phyloP scores from a whole-genome alignment of 805 yeast species.

The Candida dendrica region DNA sequence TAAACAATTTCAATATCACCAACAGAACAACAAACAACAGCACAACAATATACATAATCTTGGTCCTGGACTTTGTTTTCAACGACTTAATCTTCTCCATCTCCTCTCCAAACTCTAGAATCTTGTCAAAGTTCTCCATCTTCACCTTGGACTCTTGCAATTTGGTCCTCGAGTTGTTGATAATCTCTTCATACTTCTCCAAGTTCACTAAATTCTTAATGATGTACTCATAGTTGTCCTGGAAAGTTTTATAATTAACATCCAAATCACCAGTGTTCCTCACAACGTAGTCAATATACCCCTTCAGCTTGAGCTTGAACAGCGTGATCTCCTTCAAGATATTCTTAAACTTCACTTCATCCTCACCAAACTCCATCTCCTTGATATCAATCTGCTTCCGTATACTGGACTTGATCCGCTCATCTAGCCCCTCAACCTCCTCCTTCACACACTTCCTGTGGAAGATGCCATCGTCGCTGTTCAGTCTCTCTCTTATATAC shows the following conservation, averaged over 20 bases:
- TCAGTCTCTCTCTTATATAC: not conserved
- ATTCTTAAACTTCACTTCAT: not conserved
- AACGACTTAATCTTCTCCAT: not conserved
- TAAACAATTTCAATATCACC: not conserved
- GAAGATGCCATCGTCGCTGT: not conserved
- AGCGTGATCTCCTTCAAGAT: not conserved
- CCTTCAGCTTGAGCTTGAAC: not conserved
- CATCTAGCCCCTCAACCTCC: not conserved
- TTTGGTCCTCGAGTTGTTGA: not conserved
- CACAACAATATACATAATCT: not conserved
- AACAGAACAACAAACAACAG: not conserved
- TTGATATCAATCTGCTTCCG: constrained; percentile 1
- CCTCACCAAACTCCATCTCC: not conserved
- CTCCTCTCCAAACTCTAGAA: constrained; percentile 1
- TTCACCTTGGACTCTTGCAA: not conserved
- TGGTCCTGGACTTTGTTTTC: not conserved
- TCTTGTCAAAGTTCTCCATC: not conserved
- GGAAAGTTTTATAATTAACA: not conserved
- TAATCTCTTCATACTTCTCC: constrained; percentile 1
- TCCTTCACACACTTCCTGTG: not conserved
- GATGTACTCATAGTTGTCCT: not conserved
- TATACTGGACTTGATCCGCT: not conserved
- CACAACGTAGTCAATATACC: not conserved
- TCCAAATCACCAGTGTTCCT: not conserved
- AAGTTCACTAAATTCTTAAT: not conserved